phyloP scores from a whole-genome alignment of 345 rosid genomes.

The Garcia nutans region DNA sequence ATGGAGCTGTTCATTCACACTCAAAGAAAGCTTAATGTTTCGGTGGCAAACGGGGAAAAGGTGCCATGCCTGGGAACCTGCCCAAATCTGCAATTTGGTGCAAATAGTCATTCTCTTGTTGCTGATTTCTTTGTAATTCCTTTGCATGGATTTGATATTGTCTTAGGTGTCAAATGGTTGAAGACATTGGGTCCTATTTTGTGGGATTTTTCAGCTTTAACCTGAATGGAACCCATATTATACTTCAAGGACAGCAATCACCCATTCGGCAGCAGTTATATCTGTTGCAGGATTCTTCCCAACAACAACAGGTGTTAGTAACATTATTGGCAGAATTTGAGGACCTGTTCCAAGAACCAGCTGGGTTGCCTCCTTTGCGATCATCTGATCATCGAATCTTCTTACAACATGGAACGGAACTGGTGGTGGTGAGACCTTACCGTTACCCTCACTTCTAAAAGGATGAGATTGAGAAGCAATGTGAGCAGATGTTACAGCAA shows the following conservation, averaged over 20 bases:
- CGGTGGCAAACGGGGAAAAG: background rate
- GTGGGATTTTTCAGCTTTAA: background rate
- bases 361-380: background rate
- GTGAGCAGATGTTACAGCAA: background rate
- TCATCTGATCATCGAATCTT: background rate
- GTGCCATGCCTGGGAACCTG: background rate
- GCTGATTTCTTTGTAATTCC: background rate
- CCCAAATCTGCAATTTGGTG: too few relatives aligned
- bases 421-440: background rate
- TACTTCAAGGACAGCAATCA: background rate
- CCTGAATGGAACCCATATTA: background rate
- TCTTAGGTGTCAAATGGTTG: background rate
- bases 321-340: background rate
- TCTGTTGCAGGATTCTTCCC: too few relatives aligned
- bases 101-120: too few relatives aligned
- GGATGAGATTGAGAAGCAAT: background rate
- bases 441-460: background rate
- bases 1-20: background rate
- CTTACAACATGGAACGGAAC: background rate
- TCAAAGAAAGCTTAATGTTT: background rate
- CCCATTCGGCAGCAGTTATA: too few relatives aligned
- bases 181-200: background rate
- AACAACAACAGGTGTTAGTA: too few relatives aligned
- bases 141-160: background rate
- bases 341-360: background rate